Base-by-base conservation (phyloP, 495 filamentous ascomycete species). In the Glarea lozoyensis region DNA sequence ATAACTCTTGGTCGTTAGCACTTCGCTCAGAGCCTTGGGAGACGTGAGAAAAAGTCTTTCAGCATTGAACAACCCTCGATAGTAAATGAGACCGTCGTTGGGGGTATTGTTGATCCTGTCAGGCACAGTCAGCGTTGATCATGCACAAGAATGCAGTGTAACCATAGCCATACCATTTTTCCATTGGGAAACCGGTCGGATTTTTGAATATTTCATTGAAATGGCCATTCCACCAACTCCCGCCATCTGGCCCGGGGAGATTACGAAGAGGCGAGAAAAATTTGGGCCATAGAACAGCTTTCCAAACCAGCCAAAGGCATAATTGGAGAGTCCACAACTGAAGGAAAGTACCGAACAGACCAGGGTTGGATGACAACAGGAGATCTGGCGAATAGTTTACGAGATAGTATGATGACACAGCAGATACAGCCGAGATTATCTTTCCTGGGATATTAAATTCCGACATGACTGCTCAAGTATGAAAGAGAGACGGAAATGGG, bases 11-110 rank as follows among this genome's bases (percentile, higher is more conserved):
- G 76, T 80, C 11, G 73, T 68, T 1, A 84, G 63, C 6, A 86
- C 63, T 49, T 90, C 84, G 4, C 71, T 66, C 10, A 88, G 59
- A 0, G 70, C 74, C 53, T 87, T 82, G 2, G 86, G 72, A 4
- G 62, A 73, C 1, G 76, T 81, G 17, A 81, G 48, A 1, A 89
- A 49, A 3, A 94, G 52, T 30, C 87, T 70, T 54, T 94, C 86
- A 4, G 66, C 43, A 53, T 93, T 90, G 46, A 82, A 77, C 4
- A 80, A 40, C 12, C 71, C 73, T 10, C 74, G 66, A 57, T 94
- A 90, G 21, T 79, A 73, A 35, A 97, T 84, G n/a, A 95, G 57
- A 7, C 89, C 89, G 61, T 90, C 74, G 49, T 96, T 89, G n/a
- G 86, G 84, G 22, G 94, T 66, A 1, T 65, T 75, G 33, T 81